Evolutionary conservation across 192 early-diverging fungal species (phyloP).

Genomic region (Backusella liffmaniae): DNA sequence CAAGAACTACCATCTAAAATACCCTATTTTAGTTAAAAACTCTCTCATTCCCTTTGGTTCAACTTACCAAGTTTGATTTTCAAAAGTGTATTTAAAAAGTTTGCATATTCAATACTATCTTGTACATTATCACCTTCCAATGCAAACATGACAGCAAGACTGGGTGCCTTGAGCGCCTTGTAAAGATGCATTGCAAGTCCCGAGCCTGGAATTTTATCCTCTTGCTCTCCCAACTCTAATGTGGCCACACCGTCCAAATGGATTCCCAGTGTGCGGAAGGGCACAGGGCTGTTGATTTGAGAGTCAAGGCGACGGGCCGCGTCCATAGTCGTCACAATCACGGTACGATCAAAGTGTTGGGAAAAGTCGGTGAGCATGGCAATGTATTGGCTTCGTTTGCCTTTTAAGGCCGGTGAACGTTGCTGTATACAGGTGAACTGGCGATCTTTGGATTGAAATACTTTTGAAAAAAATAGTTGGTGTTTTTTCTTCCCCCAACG

Average conservation of each 20-base stretch:
- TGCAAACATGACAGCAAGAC: conserved; percentile 60
- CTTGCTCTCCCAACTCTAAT: conserved; percentile 27
- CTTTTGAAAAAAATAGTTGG: conserved; percentile 13
- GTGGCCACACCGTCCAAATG: conserved; percentile 20
- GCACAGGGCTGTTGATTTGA: conserved; percentile 54
- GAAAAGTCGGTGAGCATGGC: conserved; percentile 58
- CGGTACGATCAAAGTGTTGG: conserved; percentile 50
- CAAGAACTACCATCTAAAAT: conserved; percentile 26
- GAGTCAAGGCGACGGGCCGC: conserved; percentile 60
- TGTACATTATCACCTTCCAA: conserved; percentile 75
- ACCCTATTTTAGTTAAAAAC: conserved; percentile 9
- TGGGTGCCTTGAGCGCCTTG: conserved; percentile 38
- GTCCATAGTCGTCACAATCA: conserved; percentile 67
- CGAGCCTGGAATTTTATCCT: conserved; percentile 48
- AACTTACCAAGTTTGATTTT: background rate
- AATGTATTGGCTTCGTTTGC: conserved; percentile 47
- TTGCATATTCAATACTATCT: conserved; percentile 64
- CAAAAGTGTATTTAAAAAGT: conserved; percentile 39
- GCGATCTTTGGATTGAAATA: conserved; percentile 65
- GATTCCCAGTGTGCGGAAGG: conserved; percentile 44
- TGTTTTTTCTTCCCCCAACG: background rate
- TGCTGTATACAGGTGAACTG: conserved; percentile 73
- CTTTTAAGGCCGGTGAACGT: conserved; percentile 57
- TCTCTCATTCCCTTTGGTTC: background rate
- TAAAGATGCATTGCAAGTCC: conserved; percentile 60